These are phyloP conservation scores for Aspergillus udagawae DNA, from an alignment of 2,329 filamentous ascomycete species.

Conservation along the genomic window DNA sequence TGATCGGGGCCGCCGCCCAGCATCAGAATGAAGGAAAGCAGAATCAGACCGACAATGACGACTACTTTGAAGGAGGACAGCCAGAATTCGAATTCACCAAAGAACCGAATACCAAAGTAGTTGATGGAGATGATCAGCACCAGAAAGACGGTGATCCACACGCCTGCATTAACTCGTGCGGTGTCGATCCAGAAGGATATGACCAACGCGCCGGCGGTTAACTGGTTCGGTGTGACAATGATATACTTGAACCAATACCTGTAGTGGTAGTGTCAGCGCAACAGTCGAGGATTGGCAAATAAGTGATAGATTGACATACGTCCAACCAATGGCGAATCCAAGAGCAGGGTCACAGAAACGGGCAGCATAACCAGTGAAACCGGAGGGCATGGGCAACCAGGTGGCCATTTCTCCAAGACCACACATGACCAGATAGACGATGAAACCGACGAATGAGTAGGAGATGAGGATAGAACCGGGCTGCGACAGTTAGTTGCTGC, in stretches of 20 bases:
- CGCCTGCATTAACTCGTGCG: conserved; percentile 67
- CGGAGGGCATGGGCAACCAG: conserved; percentile 72
- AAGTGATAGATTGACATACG: conserved; percentile 40
- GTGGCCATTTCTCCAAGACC: conserved; percentile 80
- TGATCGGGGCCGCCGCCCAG: conserved; percentile 62
- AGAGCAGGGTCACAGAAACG: conserved; percentile 77
- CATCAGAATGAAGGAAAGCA: conserved; percentile 61
- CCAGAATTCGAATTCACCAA: conserved; percentile 64
- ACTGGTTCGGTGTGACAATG: conserved; percentile 78
- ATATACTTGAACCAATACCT: conserved; percentile 70
- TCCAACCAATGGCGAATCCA: conserved; percentile 73
- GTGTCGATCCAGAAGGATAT: conserved; percentile 71
- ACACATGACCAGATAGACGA: conserved; percentile 79
- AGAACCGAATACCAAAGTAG: conserved; percentile 66
- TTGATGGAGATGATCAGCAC: conserved; percentile 62
- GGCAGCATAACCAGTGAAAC: conserved; percentile 76
- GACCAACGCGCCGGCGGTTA: conserved; percentile 74
- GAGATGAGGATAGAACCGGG: conserved; percentile 43
- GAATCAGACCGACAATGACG: conserved; percentile 62
- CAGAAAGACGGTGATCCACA: conserved; percentile 72
- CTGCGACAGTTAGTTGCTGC: conserved; percentile 13
- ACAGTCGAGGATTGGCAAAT: background rate
- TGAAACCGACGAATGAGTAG: conserved; percentile 42
- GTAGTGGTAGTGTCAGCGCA: conserved; percentile 8
- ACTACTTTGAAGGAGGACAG: conserved; percentile 64